Percentiles rank a stretch among this genome's conserved stretches.
Conservation (phyloP, 192 early-diverging fungal species). For the Lunasporangiospora selenospora region DNA sequence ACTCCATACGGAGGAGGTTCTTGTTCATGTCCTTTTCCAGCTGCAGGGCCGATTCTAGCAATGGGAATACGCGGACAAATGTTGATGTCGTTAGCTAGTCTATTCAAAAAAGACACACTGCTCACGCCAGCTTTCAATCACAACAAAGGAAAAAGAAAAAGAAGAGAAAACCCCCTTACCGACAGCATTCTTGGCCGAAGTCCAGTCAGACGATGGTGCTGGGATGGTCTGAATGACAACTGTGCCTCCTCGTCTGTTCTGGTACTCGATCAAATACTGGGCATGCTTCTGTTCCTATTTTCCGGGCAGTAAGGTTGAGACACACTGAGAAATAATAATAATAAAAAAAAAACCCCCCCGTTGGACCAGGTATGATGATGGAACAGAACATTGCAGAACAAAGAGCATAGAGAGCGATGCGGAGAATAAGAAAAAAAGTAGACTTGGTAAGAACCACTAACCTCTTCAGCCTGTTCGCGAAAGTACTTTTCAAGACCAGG, state of each 20-base stretch:
- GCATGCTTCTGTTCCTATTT: conserved; percentile 40
- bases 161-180: too few relatives aligned
- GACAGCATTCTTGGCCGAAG: conserved; percentile 58
- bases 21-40: conserved; percentile 65
- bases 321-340: neutral
- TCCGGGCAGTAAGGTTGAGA: too few relatives aligned
- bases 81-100: neutral
- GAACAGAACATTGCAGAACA: too few relatives aligned
- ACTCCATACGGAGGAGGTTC: conserved; percentile 53
- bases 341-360: too few relatives aligned
- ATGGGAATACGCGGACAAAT: too few relatives aligned
- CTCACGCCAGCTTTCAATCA: neutral
- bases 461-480: conserved; percentile 53
- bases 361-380: too few relatives aligned
- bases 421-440: neutral
- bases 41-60: conserved; percentile 55
- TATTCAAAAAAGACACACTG: too few relatives aligned
- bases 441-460: neutral
- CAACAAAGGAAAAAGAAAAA: neutral
- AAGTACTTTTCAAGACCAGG: conserved; percentile 62
- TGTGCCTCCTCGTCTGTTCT: conserved; percentile 56
- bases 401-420: too few relatives aligned
- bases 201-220: conserved; percentile 60
- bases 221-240: conserved; percentile 51
- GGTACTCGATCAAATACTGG: conserved; percentile 50